Conservation (phyloP, 202 grass and related monocot genomes). For the Alloteropsis angusta region DNA sequence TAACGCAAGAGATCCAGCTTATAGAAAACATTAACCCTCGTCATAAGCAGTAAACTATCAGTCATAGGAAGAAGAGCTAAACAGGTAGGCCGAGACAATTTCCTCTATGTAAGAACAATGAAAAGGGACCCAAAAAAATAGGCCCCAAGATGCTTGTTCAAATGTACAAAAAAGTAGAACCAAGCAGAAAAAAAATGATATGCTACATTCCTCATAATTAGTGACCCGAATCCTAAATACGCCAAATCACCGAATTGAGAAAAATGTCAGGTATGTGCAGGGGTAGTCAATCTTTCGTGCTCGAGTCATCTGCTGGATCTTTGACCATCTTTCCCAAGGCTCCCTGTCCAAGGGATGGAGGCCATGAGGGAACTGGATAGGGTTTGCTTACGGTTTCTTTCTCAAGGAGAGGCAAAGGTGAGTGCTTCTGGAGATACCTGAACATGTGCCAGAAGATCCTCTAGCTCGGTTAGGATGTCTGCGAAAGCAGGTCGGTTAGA, state of each 20-base stretch:
- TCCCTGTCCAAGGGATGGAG: constrained; percentile 21
- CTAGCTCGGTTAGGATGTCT: constrained; percentile 55
- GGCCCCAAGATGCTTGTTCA: constrained; percentile 32
- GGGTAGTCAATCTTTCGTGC: constrained; percentile 19
- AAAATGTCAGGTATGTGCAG: constrained; percentile 42
- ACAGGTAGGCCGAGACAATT: neutral
- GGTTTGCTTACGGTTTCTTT: neutral
- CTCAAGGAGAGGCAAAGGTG: neutral
- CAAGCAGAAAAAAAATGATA: constrained; percentile 24
- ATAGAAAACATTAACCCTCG: neutral
- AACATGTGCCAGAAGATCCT: constrained; percentile 59
- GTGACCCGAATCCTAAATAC: constrained; percentile 10
- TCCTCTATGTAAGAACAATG: constrained; percentile 24
- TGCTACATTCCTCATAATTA: constrained; percentile 42
- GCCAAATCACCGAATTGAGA: constrained; percentile 19
- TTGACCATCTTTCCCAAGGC: constrained; percentile 11
- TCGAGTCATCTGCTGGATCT: constrained; percentile 7
- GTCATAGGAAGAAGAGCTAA: neutral
- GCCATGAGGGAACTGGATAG: neutral
- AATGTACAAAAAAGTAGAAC: constrained; percentile 30
- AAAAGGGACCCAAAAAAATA: constrained; percentile 23
- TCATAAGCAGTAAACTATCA: neutral
- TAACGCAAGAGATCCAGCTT: neutral
- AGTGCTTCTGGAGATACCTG: constrained; percentile 40
- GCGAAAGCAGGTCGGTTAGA: constrained; percentile 57